These are phyloP conservation scores for Starmerella riodocensis DNA, from an alignment of 805 yeast species.

Conservation along the genomic window DNA sequence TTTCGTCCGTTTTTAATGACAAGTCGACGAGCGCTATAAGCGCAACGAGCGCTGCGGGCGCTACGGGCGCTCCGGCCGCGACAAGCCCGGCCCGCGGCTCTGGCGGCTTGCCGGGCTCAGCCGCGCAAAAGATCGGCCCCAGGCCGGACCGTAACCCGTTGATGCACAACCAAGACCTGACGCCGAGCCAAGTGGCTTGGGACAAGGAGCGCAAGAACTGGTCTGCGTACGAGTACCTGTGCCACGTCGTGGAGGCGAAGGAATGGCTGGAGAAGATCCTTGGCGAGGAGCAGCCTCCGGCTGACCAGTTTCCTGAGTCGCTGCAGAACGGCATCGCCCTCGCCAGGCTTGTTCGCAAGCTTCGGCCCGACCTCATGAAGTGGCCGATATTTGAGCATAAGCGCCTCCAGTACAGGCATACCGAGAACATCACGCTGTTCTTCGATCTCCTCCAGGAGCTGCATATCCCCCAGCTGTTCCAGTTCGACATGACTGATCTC, in stretches of 20 bases:
- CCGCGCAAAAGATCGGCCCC: constrained; percentile 7
- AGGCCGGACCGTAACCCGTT: constrained; percentile 25
- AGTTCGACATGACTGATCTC: constrained; percentile 83
- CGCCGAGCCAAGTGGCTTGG: constrained; percentile 23
- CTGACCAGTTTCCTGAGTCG: constrained; percentile 48
- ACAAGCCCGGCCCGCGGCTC: not conserved
- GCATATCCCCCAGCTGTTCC: constrained; percentile 73
- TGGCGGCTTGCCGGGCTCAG: constrained; percentile 5
- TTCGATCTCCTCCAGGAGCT: constrained; percentile 52
- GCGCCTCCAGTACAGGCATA: constrained; percentile 72
- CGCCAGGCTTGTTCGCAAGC: constrained; percentile 61
- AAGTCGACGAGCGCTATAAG: no score
- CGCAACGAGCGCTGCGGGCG: not conserved
- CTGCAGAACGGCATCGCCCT: constrained; percentile 74
- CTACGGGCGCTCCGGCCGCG: not conserved
- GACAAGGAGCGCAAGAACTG: constrained; percentile 32
- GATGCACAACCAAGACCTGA: constrained; percentile 24
- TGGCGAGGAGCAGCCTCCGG: constrained; percentile 43
- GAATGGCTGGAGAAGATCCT: constrained; percentile 61
- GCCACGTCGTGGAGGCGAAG: constrained; percentile 71
- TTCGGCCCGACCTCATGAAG: constrained; percentile 52
- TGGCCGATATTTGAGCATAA: constrained; percentile 40
- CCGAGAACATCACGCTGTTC: constrained; percentile 82
- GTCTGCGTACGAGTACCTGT: constrained; percentile 62
- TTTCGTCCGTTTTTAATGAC: no score